Conservation (phyloP, 768 basidiomycete species). For the Termitomyces sp. region DNA sequence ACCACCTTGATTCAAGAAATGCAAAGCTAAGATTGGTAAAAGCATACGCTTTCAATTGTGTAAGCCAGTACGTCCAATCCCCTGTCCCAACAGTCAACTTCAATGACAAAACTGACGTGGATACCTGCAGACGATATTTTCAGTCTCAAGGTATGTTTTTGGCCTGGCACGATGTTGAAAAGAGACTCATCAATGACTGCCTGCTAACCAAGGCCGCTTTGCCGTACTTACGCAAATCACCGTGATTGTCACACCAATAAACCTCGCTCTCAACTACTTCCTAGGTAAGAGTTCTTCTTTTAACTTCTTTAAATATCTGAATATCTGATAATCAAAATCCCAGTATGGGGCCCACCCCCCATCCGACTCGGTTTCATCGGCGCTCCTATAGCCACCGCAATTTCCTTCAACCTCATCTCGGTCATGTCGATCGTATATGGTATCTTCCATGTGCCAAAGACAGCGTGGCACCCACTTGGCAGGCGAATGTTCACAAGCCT, state of each 20-base stretch:
- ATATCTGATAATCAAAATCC: neutral
- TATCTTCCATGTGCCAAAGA: slow-evolving; percentile 51
- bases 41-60: slow-evolving; percentile 49
- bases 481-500: slow-evolving; percentile 61
- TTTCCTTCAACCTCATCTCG: slow-evolving; percentile 85
- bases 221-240: slow-evolving; percentile 81
- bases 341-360: slow-evolving; percentile 78
- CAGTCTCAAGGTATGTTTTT: slow-evolving; percentile 67
- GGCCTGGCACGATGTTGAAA: neutral
- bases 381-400: slow-evolving; percentile 84
- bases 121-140: slow-evolving; percentile 53
- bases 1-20: neutral
- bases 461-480: slow-evolving; percentile 80
- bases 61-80: slow-evolving; percentile 31
- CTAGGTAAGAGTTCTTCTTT: slow-evolving; percentile 49
- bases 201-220: slow-evolving; percentile 53
- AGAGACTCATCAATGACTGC: neutral
- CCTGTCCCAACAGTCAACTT: neutral
- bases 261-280: slow-evolving; percentile 75
- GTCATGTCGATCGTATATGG: slow-evolving; percentile 59
- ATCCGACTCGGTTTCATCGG: slow-evolving; percentile 87
- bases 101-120: neutral
- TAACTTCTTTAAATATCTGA: neutral
- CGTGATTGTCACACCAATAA: slow-evolving; percentile 78
- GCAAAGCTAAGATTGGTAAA: neutral